These are phyloP conservation scores for Nakazawaea ernobii DNA, from an alignment of 805 yeast genomes.

Conservation along the genomic window DNA sequence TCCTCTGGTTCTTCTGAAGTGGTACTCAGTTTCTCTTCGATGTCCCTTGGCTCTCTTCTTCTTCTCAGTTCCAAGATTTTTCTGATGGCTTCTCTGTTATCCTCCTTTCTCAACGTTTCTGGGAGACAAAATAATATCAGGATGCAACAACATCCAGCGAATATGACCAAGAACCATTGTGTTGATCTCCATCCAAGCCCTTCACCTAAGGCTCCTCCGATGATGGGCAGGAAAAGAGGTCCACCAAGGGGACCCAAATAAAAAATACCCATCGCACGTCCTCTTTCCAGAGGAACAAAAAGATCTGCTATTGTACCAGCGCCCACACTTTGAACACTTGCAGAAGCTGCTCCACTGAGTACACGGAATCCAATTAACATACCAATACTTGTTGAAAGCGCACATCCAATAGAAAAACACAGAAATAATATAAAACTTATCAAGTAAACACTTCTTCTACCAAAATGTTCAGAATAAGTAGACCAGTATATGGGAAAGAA, in stretches of 20 bases:
- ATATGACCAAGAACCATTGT: constrained; percentile 74
- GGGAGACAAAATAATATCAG: constrained; percentile 58
- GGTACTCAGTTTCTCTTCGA: constrained; percentile 16
- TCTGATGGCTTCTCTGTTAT: constrained; percentile 49
- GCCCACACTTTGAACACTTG: constrained; percentile 83
- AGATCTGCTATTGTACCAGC: constrained; percentile 84
- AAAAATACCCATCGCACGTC: constrained; percentile 72
- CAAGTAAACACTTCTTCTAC: constrained; percentile 70
- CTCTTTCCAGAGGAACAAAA: constrained; percentile 61
- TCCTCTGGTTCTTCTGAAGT: constrained; percentile 18
- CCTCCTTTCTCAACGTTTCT: constrained; percentile 68
- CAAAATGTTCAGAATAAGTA: constrained; percentile 65
- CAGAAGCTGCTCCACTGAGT: constrained; percentile 74
- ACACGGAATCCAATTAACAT: constrained; percentile 65
- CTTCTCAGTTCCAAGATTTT: constrained; percentile 36
- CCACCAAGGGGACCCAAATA: constrained; percentile 81
- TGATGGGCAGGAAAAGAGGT: constrained; percentile 72
- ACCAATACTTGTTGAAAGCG: constrained; percentile 55
- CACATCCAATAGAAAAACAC: constrained; percentile 68
- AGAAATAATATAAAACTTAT: constrained; percentile 57
- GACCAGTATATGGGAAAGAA: constrained; percentile 90
- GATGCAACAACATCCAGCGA: constrained; percentile 49
- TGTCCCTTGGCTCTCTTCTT: constrained; percentile 15
- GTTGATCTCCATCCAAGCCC: constrained; percentile 87
- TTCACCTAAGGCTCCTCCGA: constrained; percentile 69